Evolutionary conservation across 1,284 basidiomycete species (phyloP).

Genomic region (Malassezia slooffiae): DNA sequence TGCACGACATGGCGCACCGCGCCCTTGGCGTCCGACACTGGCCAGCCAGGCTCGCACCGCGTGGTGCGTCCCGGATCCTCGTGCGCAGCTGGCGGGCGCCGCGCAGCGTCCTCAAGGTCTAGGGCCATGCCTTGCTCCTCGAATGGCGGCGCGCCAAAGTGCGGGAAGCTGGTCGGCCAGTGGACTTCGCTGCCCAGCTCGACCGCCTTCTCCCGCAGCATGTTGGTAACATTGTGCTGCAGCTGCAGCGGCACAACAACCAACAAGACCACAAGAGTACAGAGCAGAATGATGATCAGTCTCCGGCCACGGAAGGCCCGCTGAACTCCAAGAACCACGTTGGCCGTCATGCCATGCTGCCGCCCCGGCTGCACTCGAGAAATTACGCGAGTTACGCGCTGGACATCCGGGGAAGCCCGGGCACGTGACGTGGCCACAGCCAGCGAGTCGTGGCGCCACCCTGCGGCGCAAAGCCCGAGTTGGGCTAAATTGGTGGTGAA

Average conservation of each 20-base stretch:
- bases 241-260: slow-evolving; percentile 12
- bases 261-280: slow-evolving; percentile 4
- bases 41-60: slow-evolving; percentile 22
- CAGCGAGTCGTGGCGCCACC: too few species aligned
- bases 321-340: too few species aligned
- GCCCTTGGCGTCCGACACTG: slow-evolving; percentile 24
- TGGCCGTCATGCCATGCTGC: too few species aligned
- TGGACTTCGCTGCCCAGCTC: slow-evolving; percentile 8
- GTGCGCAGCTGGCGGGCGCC: slow-evolving; percentile 28
- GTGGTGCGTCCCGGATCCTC: slow-evolving; percentile 34
- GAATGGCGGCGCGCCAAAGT: slow-evolving; percentile 1
- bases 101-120: slow-evolving; percentile 9
- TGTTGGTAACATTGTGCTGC: slow-evolving; percentile 8
- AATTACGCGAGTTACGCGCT: too few species aligned
- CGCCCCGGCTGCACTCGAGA: too few species aligned
- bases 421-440: too few species aligned
- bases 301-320: slow-evolving; percentile 7
- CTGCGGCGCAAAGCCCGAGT: too few species aligned
- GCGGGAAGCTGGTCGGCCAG: neutral
- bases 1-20: slow-evolving; percentile 51
- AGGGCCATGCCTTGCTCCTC: neutral
- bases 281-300: slow-evolving; percentile 2
- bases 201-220: slow-evolving; percentile 7
- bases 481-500: too few species aligned
- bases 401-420: too few species aligned